Evolutionary conservation across 805 yeast genomes (phyloP).

Genomic region (Vanderwaltozyma tropicalis): DNA sequence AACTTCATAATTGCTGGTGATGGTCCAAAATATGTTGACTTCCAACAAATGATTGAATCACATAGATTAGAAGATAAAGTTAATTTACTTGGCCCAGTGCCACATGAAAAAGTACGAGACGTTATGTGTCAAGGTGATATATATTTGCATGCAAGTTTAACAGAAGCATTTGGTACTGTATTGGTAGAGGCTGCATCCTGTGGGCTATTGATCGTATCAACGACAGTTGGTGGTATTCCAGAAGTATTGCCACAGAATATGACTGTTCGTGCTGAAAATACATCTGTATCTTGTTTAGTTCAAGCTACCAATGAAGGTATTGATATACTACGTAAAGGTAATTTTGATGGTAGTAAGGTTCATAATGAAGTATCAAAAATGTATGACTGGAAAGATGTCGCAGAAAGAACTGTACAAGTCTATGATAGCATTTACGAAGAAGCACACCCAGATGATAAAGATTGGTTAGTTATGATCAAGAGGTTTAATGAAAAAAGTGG

Average conservation of each 20-base stretch:
- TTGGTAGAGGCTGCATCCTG: conserved; percentile 96
- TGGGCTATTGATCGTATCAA: conserved; percentile 86
- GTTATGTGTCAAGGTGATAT: conserved; percentile 92
- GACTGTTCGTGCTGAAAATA: conserved; percentile 83
- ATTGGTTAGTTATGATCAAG: conserved; percentile 48
- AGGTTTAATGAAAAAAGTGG: conserved; percentile 50
- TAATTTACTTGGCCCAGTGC: conserved; percentile 71
- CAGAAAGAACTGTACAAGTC: conserved; percentile 73
- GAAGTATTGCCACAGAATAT: conserved; percentile 88
- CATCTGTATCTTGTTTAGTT: conserved; percentile 69
- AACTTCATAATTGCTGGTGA: conserved; percentile 88
- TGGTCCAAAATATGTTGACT: conserved; percentile 89
- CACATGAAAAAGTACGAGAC: conserved; percentile 87
- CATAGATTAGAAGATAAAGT: conserved; percentile 81
- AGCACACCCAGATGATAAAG: conserved; percentile 34
- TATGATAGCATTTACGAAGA: conserved; percentile 41
- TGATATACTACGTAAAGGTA: conserved; percentile 40
- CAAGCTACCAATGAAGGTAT: conserved; percentile 67
- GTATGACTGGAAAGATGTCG: conserved; percentile 91
- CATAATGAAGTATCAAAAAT: conserved; percentile 67
- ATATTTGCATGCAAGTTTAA: conserved; percentile 83
- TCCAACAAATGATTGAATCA: conserved; percentile 90
- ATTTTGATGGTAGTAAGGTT: conserved; percentile 62
- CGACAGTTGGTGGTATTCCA: conserved; percentile 95
- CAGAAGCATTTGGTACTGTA: conserved; percentile 97